Percentiles rank a stretch among this genome's conserved stretches.
Evolutionary conservation across 2,329 filamentous ascomycete species (phyloP).

Genomic region (Neofusicoccum cordaticola): DNA sequence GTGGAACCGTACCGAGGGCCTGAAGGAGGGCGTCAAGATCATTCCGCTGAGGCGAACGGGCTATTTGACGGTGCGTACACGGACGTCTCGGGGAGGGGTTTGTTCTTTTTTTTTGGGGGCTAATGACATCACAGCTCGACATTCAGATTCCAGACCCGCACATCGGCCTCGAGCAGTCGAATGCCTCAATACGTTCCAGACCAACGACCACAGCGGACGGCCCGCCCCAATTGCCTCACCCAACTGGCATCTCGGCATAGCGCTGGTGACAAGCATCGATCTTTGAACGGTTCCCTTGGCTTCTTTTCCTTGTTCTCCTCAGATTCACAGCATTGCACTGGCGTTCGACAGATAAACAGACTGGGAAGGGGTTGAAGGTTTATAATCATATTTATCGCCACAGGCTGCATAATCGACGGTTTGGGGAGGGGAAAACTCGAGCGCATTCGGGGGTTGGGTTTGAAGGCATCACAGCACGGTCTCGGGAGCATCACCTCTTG

Average conservation of each 20-base stretch:
- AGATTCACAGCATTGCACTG: conserved; percentile 1
- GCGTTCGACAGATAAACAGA: conserved; percentile 5
- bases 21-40: conserved; percentile 65
- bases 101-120: conserved; percentile 5
- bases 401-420: not conserved
- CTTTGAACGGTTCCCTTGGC: not conserved
- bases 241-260: not conserved
- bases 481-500: not conserved
- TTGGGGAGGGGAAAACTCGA: not conserved
- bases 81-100: not conserved
- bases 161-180: conserved; percentile 44
- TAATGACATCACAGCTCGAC: conserved; percentile 56
- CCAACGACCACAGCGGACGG: not conserved
- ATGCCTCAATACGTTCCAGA: conserved; percentile 6
- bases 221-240: not conserved
- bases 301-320: not conserved
- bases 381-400: not conserved
- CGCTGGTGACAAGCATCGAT: not conserved
- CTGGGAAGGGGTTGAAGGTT: not conserved
- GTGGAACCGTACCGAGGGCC: conserved; percentile 73
- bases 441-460: too few species aligned
- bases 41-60: conserved; percentile 78
- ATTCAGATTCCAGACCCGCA: conserved; percentile 80
- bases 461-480: not conserved
- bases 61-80: conserved; percentile 70